Evolutionary conservation across 305 asterid genomes (phyloP).

Genomic region (Rubia peregrina): DNA sequence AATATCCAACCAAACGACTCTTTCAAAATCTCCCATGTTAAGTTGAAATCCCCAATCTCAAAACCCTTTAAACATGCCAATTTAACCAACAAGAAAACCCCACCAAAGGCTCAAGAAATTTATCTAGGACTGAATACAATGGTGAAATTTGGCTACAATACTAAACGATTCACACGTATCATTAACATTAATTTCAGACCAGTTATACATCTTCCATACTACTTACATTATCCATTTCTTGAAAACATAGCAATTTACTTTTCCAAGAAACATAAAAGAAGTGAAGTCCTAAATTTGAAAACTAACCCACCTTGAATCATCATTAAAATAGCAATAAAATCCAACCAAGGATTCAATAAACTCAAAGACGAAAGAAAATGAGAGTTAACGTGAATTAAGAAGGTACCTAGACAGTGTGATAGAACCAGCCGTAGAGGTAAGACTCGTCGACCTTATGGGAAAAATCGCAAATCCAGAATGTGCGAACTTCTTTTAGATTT

Average conservation of each 20-base stretch:
- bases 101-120: neutral
- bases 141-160: neutral
- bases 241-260: neutral
- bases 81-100: neutral
- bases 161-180: neutral
- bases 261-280: neutral
- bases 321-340: neutral
- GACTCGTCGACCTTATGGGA: conserved; percentile 95
- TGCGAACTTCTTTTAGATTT: conserved; percentile 86
- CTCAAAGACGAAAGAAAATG: neutral
- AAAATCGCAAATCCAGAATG: conserved; percentile 97
- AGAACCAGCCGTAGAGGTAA: conserved; percentile 84
- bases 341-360: neutral
- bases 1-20: no score
- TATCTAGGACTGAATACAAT: neutral
- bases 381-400: neutral
- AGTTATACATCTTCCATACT: neutral
- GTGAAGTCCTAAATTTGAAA: neutral
- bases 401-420: conserved; percentile 66
- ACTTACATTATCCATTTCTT: neutral
- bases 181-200: neutral
- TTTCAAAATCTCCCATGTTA: no score
- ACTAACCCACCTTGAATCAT: neutral
- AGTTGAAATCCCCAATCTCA: no score
- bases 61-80: no score